Base-by-base conservation (phyloP, 2,329 filamentous ascomycete species). In the Nemania sp. region DNA sequence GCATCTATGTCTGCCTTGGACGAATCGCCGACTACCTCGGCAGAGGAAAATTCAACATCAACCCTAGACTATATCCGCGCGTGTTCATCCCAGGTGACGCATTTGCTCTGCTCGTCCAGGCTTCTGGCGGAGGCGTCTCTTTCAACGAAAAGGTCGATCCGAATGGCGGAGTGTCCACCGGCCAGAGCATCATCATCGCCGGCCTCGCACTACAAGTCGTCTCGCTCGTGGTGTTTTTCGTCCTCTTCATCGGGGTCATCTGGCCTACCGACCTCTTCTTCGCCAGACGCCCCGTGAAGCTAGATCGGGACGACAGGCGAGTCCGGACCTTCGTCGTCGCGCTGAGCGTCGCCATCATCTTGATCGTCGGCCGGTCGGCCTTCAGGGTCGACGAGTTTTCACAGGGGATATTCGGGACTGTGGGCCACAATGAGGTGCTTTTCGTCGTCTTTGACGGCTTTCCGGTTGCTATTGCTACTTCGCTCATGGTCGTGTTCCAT, bases 11-110 rank as follows among this genome's bases (percentile, higher is more conserved):
- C 34, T 65, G 60, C 37, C 59, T 65, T 29, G 63, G 63, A 11
- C 43, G 60, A n/a, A 60, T 63, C 50, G 63, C 57, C 29, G 54
- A 63, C 43, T 59, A 63, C 40, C 63, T 65, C n/a, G 63, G 60
- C 9, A 49, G 63, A 43, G 63, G 63, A n/a, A 53, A 32, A 42
- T 65, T 65, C 60, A 63, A 63, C 18, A 60, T 65, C 29, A 48
- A 40, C 2, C 63, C 63, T 2, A 48, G 57, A 17, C 54, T 65
- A 5, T 65, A 63, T 25, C 46, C 60, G 2, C 63, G 63, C 9
- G 48, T 63, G 18, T 65, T 65, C 18, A 59, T 65, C 10, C 60
- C 60, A 15, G 49, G 56, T 37, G 64, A 65, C 21, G 20, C 53
- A 9, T 48, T 64, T 9, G 60, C 64, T 12, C 45, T 65, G 9